Percentiles rank a stretch among this genome's conserved stretches.
These are phyloP conservation scores for Calocera cornea DNA, from an alignment of 768 basidiomycete genomes.

Conservation along the genomic window DNA sequence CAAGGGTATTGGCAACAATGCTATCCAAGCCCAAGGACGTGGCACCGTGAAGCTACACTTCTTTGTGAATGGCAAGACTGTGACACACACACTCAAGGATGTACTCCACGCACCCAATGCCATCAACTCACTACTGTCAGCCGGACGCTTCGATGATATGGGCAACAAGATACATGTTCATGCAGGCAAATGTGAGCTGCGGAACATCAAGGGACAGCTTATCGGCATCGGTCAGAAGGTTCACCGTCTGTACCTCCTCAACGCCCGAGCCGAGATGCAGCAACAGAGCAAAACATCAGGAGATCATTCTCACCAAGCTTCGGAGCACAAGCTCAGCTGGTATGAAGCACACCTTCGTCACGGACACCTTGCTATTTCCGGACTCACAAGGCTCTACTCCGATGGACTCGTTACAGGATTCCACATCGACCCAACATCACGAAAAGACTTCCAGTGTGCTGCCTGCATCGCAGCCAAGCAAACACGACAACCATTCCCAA, in stretches of 20 bases:
- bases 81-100: conserved; percentile 48
- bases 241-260: not conserved
- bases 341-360: not conserved
- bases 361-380: not conserved
- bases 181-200: not conserved
- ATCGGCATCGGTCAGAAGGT: not conserved
- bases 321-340: not conserved
- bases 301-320: not conserved
- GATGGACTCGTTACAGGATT: not conserved
- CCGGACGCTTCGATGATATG: not conserved
- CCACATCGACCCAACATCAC: not conserved
- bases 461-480: conserved; percentile 11
- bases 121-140: not conserved
- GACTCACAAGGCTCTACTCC: not conserved
- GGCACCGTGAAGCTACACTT: not conserved
- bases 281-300: not conserved
- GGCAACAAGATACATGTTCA: not conserved
- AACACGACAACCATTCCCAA: not conserved
- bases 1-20: not conserved
- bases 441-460: conserved; percentile 4
- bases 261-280: not conserved
- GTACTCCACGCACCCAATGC: conserved; percentile 3
- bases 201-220: not conserved
- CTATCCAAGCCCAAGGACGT: not conserved
- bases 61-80: not conserved